phyloP scores from a whole-genome alignment of 768 basidiomycete species.

The Leucocoprinus leucothites region DNA sequence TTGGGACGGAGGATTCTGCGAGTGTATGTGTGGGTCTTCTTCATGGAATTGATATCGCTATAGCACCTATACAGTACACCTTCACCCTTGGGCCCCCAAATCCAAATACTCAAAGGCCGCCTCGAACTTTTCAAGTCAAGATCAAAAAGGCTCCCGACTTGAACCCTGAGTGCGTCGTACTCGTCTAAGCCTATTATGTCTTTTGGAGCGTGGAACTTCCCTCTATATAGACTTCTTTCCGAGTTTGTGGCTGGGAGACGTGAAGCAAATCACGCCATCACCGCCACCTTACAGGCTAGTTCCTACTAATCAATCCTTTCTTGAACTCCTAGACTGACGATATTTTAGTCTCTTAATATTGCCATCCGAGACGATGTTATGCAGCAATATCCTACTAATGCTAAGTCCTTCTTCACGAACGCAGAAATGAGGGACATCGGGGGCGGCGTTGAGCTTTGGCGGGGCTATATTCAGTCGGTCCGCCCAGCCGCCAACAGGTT shows the following conservation, averaged over 20 bases:
- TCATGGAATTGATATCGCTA: neutral
- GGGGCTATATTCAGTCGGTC: conserved; percentile 81
- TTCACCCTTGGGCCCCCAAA: conserved; percentile 61
- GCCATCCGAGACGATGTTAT: conserved; percentile 80
- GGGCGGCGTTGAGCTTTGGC: conserved; percentile 68
- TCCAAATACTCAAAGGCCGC: conserved; percentile 35
- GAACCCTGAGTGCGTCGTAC: too few relatives aligned
- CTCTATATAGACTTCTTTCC: too few relatives aligned
- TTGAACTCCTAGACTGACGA: neutral
- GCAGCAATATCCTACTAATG: conserved; percentile 68
- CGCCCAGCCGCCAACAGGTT: conserved; percentile 65
- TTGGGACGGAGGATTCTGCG: conserved; percentile 46
- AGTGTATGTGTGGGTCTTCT: conserved; percentile 39
- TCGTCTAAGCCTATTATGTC: too few relatives aligned
- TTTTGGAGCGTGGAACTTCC: too few relatives aligned
- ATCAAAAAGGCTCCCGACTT: conserved; percentile 56
- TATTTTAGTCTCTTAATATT: conserved; percentile 64
- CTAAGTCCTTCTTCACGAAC: conserved; percentile 73
- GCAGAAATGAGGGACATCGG: conserved; percentile 56
- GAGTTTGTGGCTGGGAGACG: too few relatives aligned
- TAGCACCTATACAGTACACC: conserved; percentile 1
- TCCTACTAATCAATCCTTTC: neutral
- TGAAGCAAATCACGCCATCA: conserved; percentile 58
- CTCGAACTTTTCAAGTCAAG: conserved; percentile 67
- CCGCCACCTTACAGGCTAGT: conserved; percentile 60